Evolutionary conservation across 2,329 filamentous ascomycete species (phyloP), one percentile per base, ranked within the genome.

Genomic region (Apiospora marii): DNA sequence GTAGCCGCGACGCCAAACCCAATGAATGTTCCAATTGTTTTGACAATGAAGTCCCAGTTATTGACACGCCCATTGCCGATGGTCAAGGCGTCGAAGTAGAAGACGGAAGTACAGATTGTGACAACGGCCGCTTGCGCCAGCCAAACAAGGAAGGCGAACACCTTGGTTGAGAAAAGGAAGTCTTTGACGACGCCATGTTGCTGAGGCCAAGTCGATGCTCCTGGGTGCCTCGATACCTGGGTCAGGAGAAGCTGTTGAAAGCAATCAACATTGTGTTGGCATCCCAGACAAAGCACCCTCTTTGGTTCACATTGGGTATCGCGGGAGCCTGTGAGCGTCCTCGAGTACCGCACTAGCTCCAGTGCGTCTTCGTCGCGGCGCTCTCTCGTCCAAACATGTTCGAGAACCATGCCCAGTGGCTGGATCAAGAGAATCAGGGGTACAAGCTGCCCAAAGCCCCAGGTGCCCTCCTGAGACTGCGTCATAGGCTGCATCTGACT

Each of bases 371-470:
- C 51, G 16, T 37, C 37, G 16, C 34, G 34, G 24, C 53, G 37
- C 22, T 68, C 14, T 43, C 46, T 46, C 14, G 67, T 61, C 64
- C 67, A 61, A 7, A 72, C 5, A 7, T 68, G 67, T n/a, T 72
- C 70, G 34, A 72, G 53, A n/a, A 72, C 46, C 14, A 72, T 68
- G 16, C 70, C 70, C 13, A 72, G 14, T 1, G 70, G 70, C 67
- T 72, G 70, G 4, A 69, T 46, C n/a, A 72, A n/a, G 4, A 72
- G 67, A 27, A 72, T 72, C 1, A 72, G 67, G 30, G 70, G 70
- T 0, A 72, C 70, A 13, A 72, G 37, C 24, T 72, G 70, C 3
- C 70, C 70, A 34, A 72, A 72, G 12, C 70, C 70, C 70, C 70
- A 72, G 8, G 64, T 53, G n/a, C 49, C 68, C 8, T 72, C 70